Base-by-base conservation (phyloP, 2,329 filamentous ascomycete species). In the Aschersonia sp. region DNA sequence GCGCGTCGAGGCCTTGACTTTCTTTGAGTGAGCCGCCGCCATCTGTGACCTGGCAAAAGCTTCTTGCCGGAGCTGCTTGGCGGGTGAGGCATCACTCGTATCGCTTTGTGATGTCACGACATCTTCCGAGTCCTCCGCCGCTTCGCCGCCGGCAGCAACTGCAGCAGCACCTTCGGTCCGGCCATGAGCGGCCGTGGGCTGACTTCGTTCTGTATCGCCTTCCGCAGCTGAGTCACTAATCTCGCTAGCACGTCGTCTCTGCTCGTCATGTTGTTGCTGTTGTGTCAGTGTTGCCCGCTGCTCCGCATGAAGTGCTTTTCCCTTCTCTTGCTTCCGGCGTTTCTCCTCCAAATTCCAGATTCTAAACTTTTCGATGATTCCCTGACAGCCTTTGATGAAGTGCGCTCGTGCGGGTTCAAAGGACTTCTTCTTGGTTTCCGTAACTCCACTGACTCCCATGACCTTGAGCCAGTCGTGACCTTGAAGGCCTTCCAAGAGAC, bases 401-500 rank as follows among this genome's bases (percentile, higher is more conserved):
- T 91, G 82, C 51, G 82, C 75, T 31, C 92, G 78, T 51, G 92
- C 92, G 2, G 84, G 81, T 63, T 95, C 88, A 63, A 88, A 96
- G 31, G 83, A 77, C 62, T 85, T 92, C 65, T 87, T 91, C 58
- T 87, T 86, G 29, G 80, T 80, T 59, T 96, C 89, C 0, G 88
- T 94, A 40, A 94, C 69, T 28, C 78, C 87, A 53, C 81, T 91
- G 35, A 97, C 84, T 30, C 91, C 92, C 80, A 98, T 89, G 4
- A 89, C 78, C 51, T 85, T 82, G 49, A 96, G 72, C 92, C 92
- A 98, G 64, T 97, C 92, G 50, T 85, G 87, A 2, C 91, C 86
- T 61, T 88, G 84, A 1, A 98, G 74, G 20, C 88, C 88, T 47
- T 92, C 88, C 5, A 96, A 73, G 12, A 83, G 64, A 35, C 78